Evolutionary conservation across 352 stramenopile genomes (phyloP), one percentile per base, ranked within the genome.

Genomic region (Elongisporangium prolatum): DNA sequence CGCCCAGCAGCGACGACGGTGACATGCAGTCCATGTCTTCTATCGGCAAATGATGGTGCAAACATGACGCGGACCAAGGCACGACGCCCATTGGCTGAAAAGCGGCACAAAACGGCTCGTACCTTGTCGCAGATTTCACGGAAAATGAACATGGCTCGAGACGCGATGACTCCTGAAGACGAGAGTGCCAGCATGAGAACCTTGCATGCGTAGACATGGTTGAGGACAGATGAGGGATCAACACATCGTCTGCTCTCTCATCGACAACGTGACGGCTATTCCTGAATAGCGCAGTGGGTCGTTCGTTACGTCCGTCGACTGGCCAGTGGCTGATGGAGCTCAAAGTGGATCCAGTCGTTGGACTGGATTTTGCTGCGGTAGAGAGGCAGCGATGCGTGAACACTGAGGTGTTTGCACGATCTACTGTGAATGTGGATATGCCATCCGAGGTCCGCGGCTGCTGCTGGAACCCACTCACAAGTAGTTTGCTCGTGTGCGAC

Each of bases 21-120:
- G 76, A 86, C 71, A 68, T 87, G 68, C 80, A 89, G 73, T 89
- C 77, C 80, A 89, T 89, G 48, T 11, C 52, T 48, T 38, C 11
- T 28, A 34, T 25, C 34, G 52, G 21, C 34, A 20, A 72, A 51
- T 72, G 57, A 57, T 48, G 52, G 22, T 51, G 47, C 34, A 55
- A 51, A 37, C 48, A 34, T 40, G 20, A 50, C 48, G 40, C 20
- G 57, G 58, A 44, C 25, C 48, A 37, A 54, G 14, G 17, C 3
- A 5, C 56, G 57, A 13, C 38, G 22, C 34, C 11, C 10, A 69
- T 68, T 70, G 59, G 59, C 57, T 64, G 52, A 70, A 70, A 70
- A 67, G 52, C 0, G 0, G 4, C 9, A 2, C 8, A 40, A 40
- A 40, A 40, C 34, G 34, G 34, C 34, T 17, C 10, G 34, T 44